Evolutionary conservation across 108 stramenopile genomes (phyloP), one percentile per base, ranked within the genome.

Genomic region (Nitzschia sp.): DNA sequence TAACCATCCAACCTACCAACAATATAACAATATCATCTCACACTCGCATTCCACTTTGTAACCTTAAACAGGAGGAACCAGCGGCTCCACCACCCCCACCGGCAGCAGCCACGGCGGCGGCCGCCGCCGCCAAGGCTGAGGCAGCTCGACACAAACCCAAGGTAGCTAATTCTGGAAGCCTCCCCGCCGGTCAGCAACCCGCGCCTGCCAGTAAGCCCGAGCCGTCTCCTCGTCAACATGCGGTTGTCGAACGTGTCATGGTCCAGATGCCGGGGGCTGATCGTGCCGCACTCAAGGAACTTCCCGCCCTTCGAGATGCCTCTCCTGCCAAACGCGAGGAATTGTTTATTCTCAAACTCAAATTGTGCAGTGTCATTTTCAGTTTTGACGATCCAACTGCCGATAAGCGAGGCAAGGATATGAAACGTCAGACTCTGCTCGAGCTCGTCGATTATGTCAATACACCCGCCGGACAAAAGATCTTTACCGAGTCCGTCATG

Each of bases 371-470:
- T 16, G 88, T 95, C 25, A 86, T 93, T 46, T 94, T 93, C 64
- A 83, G 81, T 19, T 97, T 95, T 73, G 90, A 90, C 61, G 92
- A 93, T 72, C 86, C 95, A 17, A 89, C 83, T 21, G 72, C 75
- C 0, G 95, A 96, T 65, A 90, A 91, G 63, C 78, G 92, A 11
- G 90, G 88, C 21, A 91, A 91, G 76, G 98, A 98, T 64, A 81
- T 97, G 83, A 99, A 99, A 80, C 92, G 98, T 8, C 92, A 97
- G 69, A 98, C 97, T 6, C 77, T 99, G 21, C 84, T 99, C 56
- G 99, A 99, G 65, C 75, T 99, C 21, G 96, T 98, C 5, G 98
- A 99, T 69, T 99, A 96, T 73, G 95, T 99, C 34, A 99, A 98
- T 76, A 93, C 97, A 0, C 95, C 96, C 6, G 94, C 94, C 9